Base-by-base conservation (phyloP, 1,139 yeast species). In the Saccharomyces hybrid region DNA sequence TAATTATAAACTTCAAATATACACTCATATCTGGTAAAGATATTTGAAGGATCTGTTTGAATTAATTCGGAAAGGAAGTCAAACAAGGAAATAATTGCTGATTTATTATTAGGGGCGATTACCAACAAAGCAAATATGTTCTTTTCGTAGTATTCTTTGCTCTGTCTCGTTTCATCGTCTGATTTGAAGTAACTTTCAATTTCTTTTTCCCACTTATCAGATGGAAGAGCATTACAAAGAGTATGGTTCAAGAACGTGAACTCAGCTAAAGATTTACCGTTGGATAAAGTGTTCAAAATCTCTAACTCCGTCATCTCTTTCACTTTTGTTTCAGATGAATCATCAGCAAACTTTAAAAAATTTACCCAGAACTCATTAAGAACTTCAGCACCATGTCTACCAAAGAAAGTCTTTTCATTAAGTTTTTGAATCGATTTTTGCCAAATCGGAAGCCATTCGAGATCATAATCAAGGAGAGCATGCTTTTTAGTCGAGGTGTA, bases 371-470 rank as follows among this genome's bases (percentile, higher is more conserved):
- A 62, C 49, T 67, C 68, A 3, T 51, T 47, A 16, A 64, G 50
- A 32, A 62, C 52, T 47, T 58, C 55, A 1, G 56, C 55, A 28
- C 67, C 65, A 54, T 51, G 58, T 46, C 63, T 58, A 2, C 70
- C 69, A n/a, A 64, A 48, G 29, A 62, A 59, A 9, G 61, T 52
- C 52, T 62, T 63, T 13, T 60, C 60, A 48, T 55, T 60, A 42
- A 67, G 59, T 5, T 52, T 42, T n/a, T 54, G 51, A 13, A 60
- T 42, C 34, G 60, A 54, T 11, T 55, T 60, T 38, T 55, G 57
- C 70, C 70, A 67, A 7, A 67, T 38, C 0, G 64, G 60, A 7
- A 62, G 47, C 69, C 69, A 67, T 34, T 62, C 62, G 0, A 47
- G 16, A 16, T 57, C 52, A 19, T 52, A 49, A 44, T 62, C 59